phyloP scores from a whole-genome alignment of 441 rosid genomes.

The Aleurites moluccanus region DNA sequence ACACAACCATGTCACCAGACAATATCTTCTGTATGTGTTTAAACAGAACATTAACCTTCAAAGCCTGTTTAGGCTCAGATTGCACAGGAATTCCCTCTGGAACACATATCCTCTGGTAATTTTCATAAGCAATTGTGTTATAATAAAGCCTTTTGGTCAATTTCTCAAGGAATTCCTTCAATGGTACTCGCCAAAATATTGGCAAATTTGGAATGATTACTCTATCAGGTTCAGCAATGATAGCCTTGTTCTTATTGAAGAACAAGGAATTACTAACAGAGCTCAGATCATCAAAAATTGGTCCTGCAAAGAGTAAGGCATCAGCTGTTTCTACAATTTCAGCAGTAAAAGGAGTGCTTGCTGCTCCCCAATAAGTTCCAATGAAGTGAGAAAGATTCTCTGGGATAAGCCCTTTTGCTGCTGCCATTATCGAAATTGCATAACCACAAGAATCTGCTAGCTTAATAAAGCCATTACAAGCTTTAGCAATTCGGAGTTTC shows the following conservation, averaged over 20 bases:
- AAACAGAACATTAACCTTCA: conserved; percentile 60
- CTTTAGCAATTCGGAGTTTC: not conserved
- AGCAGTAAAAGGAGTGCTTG: conserved; percentile 1
- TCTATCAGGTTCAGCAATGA: conserved; percentile 66
- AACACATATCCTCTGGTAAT: conserved; percentile 57
- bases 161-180: conserved; percentile 61
- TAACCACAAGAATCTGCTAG: conserved; percentile 1
- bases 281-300: conserved; percentile 69
- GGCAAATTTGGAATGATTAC: conserved; percentile 62
- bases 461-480: not conserved
- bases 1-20: not conserved
- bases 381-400: not conserved
- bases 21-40: conserved; percentile 34
- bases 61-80: conserved; percentile 42
- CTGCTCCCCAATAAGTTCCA: conserved; percentile 3
- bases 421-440: not conserved
- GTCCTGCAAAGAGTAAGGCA: conserved; percentile 49
- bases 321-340: conserved; percentile 5
- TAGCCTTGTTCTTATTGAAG: conserved; percentile 27
- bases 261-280: conserved; percentile 77
- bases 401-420: conserved; percentile 13
- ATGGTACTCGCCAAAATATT: conserved; percentile 58
- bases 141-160: conserved; percentile 48
- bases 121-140: conserved; percentile 59
- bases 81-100: conserved; percentile 66